Evolutionary conservation across 1,284 basidiomycete species (phyloP), one percentile per base, ranked within the genome.

Genomic region (Cutaneotrichosporon curvatum): DNA sequence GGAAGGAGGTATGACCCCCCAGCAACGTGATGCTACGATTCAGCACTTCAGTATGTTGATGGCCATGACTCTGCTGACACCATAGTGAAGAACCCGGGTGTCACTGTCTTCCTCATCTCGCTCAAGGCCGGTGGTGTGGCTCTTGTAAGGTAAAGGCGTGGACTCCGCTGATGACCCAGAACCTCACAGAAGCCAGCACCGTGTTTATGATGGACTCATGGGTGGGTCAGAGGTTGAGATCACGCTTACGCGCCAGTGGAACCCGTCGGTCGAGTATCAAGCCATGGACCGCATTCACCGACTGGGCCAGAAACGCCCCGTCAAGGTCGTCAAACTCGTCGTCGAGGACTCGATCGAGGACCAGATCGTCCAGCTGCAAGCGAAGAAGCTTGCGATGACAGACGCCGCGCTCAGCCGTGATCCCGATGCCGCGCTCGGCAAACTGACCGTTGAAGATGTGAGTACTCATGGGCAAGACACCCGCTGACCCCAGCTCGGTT

Each of bases 71-170:
- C 5, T 11, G 23, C 51, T 54, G 35, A 53, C 41, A 8, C 10
- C 31, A 1, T 44, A 88, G 85, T 91, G 85, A 86, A 85, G 63
- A 96, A 89, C 59, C 83, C 91, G 2, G 81, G 89, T 49, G 89
- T 96, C 34, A 96, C 91, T 4, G 88, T 99, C 12, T 98, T 99
- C 76, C 79, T 99, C 31, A 90, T 98, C 47, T 79, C 78, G 15
- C 73, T 99, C 63, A 98, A 97, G 72, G 94, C 95, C 0, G 94
- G 94, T 37, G 92, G 94, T 70, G 91, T 95, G 1, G 91, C 92
- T 4, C 45, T 71, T 37, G 59, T 59, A 31, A 45, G 57, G 38
- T 28, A 28, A 28, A 12, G 25, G 8, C n/a, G n/a, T n/a, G n/a
- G n/a, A n/a, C n/a, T n/a, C n/a, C n/a, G 21, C 25, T 53, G 54